Evolutionary conservation across 768 basidiomycete genomes (phyloP).

Genomic region (Leucosporidium creatinivorum): DNA sequence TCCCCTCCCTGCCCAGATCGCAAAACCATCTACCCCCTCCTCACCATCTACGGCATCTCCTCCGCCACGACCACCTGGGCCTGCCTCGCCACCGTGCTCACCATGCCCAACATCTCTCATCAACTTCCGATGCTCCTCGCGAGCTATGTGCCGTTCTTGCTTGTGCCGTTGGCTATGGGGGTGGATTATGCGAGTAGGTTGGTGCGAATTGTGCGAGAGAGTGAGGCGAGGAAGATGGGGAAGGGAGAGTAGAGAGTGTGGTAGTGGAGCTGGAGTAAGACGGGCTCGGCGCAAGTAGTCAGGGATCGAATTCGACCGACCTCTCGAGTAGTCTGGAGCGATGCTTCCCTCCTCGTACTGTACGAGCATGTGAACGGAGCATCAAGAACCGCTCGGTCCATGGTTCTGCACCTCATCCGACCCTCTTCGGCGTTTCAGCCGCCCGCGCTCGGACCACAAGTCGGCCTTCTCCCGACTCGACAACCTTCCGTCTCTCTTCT

Average conservation of each 20-base stretch:
- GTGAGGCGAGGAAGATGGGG: neutral
- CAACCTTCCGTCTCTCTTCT: no score
- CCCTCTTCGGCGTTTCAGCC: no score
- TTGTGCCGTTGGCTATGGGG: constrained; percentile 63
- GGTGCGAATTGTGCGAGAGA: constrained; percentile 22
- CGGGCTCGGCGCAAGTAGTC: no score
- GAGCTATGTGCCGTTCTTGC: constrained; percentile 68
- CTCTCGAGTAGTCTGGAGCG: no score
- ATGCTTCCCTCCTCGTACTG: no score
- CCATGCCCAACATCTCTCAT: constrained; percentile 46
- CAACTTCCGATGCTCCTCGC: constrained; percentile 57
- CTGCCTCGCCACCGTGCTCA: constrained; percentile 57
- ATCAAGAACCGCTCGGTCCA: no score
- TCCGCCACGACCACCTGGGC: constrained; percentile 70
- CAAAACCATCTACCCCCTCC: constrained; percentile 53
- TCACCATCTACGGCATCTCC: constrained; percentile 68
- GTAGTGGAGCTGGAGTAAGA: neutral
- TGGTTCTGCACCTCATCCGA: no score
- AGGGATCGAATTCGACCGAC: no score
- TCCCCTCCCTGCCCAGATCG: neutral
- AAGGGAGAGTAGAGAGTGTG: neutral
- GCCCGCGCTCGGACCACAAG: no score
- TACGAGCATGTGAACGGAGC: no score
- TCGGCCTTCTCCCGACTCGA: no score
- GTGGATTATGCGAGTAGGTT: constrained; percentile 55